These are phyloP conservation scores for Penicillium sp. DNA, from an alignment of 2,329 filamentous ascomycete genomes.

Conservation along the genomic window DNA sequence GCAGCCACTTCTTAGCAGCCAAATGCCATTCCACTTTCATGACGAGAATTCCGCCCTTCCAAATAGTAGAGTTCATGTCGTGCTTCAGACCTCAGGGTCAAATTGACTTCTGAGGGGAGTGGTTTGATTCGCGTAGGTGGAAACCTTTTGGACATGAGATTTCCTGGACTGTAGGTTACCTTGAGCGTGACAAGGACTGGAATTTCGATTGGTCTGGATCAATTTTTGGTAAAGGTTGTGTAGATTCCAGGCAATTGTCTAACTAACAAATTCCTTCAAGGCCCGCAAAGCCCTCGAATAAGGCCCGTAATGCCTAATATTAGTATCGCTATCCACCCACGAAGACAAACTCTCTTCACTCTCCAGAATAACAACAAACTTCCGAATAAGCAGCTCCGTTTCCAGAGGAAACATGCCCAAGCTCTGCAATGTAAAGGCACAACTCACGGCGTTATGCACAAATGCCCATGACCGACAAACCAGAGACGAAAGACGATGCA, in stretches of 20 bases:
- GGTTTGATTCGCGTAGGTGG: no score
- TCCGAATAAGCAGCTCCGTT: neutral
- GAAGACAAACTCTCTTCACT: constrained; percentile 18
- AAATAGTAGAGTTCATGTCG: no score
- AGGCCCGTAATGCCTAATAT: constrained; percentile 21
- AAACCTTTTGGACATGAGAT: no score
- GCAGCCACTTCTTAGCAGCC: no score
- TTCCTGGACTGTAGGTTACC: no score
- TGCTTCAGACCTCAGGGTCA: no score
- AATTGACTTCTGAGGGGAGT: no score
- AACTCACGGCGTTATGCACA: constrained; percentile 25
- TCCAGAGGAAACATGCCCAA: neutral
- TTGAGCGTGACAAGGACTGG: no score
- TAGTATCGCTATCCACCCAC: constrained; percentile 21
- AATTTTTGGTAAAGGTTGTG: no score
- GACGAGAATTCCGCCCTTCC: no score
- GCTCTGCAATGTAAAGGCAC: constrained; percentile 16
- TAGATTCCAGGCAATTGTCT: neutral
- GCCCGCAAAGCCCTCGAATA: constrained; percentile 16
- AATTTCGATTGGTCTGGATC: no score
- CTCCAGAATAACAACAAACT: constrained; percentile 14
- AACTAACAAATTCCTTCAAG: neutral
- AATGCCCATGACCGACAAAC: constrained; percentile 23
- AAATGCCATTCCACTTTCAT: no score
- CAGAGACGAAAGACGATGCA: constrained; percentile 15